These are phyloP conservation scores for Zelopaecilomyces penicillatus DNA, from an alignment of 2,329 filamentous ascomycete genomes.

Conservation along the genomic window DNA sequence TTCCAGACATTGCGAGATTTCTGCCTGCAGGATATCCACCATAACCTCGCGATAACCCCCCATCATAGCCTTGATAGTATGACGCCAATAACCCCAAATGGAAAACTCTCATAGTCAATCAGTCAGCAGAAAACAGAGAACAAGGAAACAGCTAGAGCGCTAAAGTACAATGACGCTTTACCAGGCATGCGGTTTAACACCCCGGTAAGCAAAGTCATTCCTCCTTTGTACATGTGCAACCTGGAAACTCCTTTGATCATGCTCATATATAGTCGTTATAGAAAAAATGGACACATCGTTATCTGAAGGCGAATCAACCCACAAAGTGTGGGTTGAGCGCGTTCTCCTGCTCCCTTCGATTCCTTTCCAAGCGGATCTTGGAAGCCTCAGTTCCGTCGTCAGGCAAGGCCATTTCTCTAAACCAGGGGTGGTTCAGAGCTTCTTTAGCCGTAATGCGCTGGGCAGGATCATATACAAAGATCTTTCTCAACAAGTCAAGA, in stretches of 20 bases:
- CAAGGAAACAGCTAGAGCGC: conserved; percentile 16
- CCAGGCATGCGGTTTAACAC: conserved; percentile 13
- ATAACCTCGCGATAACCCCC: neutral
- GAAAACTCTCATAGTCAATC: conserved; percentile 13
- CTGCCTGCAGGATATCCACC: conserved; percentile 3
- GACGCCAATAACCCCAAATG: conserved; percentile 14
- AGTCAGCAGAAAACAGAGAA: conserved; percentile 7
- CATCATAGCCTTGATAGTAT: conserved; percentile 13
- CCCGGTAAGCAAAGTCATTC: conserved; percentile 14
- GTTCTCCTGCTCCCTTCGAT: conserved; percentile 33
- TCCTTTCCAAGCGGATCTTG: conserved; percentile 50
- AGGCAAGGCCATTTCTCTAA: conserved; percentile 52
- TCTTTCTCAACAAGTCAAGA: conserved; percentile 55
- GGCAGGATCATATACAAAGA: conserved; percentile 59
- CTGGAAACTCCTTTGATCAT: conserved; percentile 22
- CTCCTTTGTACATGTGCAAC: conserved; percentile 11
- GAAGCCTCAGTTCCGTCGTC: conserved; percentile 62
- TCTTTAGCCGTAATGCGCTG: conserved; percentile 60
- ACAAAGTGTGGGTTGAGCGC: conserved; percentile 14
- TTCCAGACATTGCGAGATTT: conserved; percentile 3
- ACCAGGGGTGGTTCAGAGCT: conserved; percentile 60
- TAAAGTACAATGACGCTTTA: conserved; percentile 23
- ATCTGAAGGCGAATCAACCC: conserved; percentile 16
- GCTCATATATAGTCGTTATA: conserved; percentile 22
- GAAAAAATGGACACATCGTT: conserved; percentile 7